Evolutionary conservation across 2,329 filamentous ascomycete genomes (phyloP), one percentile per base, ranked within the genome.

Genomic region (Fusarium cicatricum): DNA sequence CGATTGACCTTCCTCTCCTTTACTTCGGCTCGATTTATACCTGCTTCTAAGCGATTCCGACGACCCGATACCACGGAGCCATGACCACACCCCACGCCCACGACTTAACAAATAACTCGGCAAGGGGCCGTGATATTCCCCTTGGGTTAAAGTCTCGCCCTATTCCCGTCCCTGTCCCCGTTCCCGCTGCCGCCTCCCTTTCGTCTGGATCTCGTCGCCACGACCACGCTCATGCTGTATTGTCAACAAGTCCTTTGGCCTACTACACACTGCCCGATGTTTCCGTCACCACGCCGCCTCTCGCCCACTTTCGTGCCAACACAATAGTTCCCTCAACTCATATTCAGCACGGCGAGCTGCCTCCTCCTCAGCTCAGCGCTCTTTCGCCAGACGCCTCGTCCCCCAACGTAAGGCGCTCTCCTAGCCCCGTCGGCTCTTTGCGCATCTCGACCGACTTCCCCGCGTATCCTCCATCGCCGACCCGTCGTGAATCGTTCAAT

Each of bases 361-460:
- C 64, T 10, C 54, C 56, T 16, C 34, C 52, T 23, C 60, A 65
- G n/a, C 26, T 55, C 36, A 47, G 21, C 29, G 34, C 44, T 21
- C 46, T 69, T 33, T 32, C 53, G 23, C 32, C 47, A 33, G 46
- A 60, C 29, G 47, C 49, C 15, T 52, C 58, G 31, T 60, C 45
- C 33, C 43, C 55, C 32, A 31, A 50, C 19, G 58, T 59, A 16
- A 55, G 53, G 44, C 57, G 54, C 14, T 58, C 62, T 15, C 43
- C 57, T 37, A 66, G 55, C 34, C 67, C 60, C 16, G 44, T 59
- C 6, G 65, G 70, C 16, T 65, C 72, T 16, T 69, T 80, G 14
- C 70, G 73, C 39, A 74, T 80, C 46, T 74, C 74, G 8, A 79
- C 77, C 43, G 73, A 77, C 52, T 58, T 75, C 32, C 23, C 64